Percentiles rank a stretch among this genome's conserved stretches.
phyloP scores from a whole-genome alignment of 495 filamentous ascomycete species.

The Aspergillus diversus region DNA sequence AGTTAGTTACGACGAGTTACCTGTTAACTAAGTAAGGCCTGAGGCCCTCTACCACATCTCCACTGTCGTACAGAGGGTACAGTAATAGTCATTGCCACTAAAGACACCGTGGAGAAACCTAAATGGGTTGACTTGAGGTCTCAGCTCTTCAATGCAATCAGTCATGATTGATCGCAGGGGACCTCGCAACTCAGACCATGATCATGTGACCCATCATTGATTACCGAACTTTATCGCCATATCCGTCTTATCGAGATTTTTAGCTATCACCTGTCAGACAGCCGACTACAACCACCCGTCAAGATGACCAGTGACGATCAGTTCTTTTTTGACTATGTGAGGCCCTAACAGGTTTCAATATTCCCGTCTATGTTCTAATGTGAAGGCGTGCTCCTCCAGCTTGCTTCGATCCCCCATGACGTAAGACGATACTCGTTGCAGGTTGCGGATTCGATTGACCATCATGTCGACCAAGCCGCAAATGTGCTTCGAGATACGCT shows the following conservation, averaged over 20 bases:
- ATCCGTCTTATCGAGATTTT: conserved; percentile 13
- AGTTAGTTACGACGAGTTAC: no score
- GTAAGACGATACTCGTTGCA: conserved; percentile 65
- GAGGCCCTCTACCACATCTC: no score
- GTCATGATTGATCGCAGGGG: no score
- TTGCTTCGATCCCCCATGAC: conserved; percentile 72
- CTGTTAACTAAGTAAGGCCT: no score
- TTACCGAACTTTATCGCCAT: not conserved
- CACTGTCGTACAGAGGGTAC: no score
- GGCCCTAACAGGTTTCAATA: conserved; percentile 14
- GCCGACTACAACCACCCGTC: conserved; percentile 17
- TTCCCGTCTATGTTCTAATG: conserved; percentile 3
- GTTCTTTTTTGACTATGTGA: conserved; percentile 55
- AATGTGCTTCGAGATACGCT: conserved; percentile 63
- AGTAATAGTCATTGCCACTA: no score
- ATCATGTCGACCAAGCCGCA: conserved; percentile 72
- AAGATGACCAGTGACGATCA: conserved; percentile 57
- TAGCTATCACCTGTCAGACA: conserved; percentile 5
- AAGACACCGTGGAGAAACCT: no score
- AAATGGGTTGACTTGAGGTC: no score
- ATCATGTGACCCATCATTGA: not conserved
- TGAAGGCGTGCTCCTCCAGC: conserved; percentile 44
- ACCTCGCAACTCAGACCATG: not conserved
- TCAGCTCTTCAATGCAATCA: no score
- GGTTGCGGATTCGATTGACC: conserved; percentile 77